Base-by-base conservation (phyloP, 2,329 filamentous ascomycete genomes). In the Arachnopeziza araneosa region DNA sequence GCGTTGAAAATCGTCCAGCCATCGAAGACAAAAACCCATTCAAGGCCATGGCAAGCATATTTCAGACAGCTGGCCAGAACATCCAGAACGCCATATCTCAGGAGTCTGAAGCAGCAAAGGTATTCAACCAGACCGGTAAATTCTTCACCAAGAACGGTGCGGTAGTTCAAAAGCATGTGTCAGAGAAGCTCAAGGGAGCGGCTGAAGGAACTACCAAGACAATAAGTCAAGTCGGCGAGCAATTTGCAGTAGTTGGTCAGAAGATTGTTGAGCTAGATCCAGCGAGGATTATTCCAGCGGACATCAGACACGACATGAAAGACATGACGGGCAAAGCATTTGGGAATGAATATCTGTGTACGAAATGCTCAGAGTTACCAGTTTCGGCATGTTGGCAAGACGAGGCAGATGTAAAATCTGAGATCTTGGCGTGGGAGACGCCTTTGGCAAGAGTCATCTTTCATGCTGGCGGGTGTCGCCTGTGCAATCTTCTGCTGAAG, bases 381-480 rank as follows among this genome's bases (percentile, higher is more conserved):
- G 53, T 55, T 30, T 55, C 53, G 53, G 53, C 53, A 55, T 55
- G 53, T 36, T 55, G 53, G 53, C 26, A 55, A 55, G 53, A 55
- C 48, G 53, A 55, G 44, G 53, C 53, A 55, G 48, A 24, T 21
- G 14, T 55, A 23, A 26, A 26, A 55, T 55, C 24, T 19, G 53
- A 48, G 19, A 36, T 44, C 26, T 44, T 55, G 32, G 44, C 23
- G 53, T 55, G 53, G 53, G 44, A 36, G 12, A 55, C 53, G 24
- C 30, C 53, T 55, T 36, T 55, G 19, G 26, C 53, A 44, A 55
- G 53, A 55, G 53, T 55, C 53, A 55, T 55, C 36, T 55, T 23
- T 24, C 53, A 55, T 55, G 53, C 53, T 48, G 53, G 48, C 24
- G 36, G 53, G 30, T 55, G 53, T 55, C 53, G 53, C 24, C 44